These are phyloP conservation scores for Penicillium egyptiacum DNA, from an alignment of 495 filamentous ascomycete genomes.

Conservation along the genomic window DNA sequence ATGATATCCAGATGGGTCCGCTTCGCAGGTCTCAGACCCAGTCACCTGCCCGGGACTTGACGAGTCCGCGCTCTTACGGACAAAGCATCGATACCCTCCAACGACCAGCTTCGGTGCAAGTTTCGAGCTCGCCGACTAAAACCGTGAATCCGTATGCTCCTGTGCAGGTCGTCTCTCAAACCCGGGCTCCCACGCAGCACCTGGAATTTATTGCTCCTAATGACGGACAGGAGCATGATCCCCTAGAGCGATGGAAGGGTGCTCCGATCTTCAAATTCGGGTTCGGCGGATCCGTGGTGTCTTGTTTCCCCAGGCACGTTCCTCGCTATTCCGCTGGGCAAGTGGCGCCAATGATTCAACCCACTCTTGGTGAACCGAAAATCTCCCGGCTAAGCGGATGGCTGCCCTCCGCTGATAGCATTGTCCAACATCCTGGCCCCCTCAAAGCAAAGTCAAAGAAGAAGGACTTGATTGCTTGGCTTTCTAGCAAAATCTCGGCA, in stretches of 20 bases:
- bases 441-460: constrained; percentile 88
- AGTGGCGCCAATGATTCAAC: constrained; percentile 71
- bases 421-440: constrained; percentile 86
- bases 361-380: constrained; percentile 82
- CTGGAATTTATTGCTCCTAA: constrained; percentile 62
- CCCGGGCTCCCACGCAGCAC: constrained; percentile 44
- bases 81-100: constrained; percentile 56
- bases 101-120: constrained; percentile 70
- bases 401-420: constrained; percentile 63
- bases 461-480: constrained; percentile 86
- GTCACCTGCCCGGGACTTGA: constrained; percentile 64
- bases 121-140: constrained; percentile 49
- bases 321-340: constrained; percentile 80
- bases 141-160: constrained; percentile 39
- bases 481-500: constrained; percentile 67
- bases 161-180: constrained; percentile 27
- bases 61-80: constrained; percentile 49
- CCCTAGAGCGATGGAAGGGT: constrained; percentile 85
- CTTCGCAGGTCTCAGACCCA: constrained; percentile 81
- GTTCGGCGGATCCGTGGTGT: constrained; percentile 77
- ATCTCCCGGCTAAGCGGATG: constrained; percentile 67
- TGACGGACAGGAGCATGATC: constrained; percentile 79
- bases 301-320: constrained; percentile 84
- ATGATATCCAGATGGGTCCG: constrained; percentile 43
- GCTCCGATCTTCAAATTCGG: constrained; percentile 84